Conservation (phyloP, 2,329 filamentous ascomycete genomes). For the Helotiales sp. region DNA sequence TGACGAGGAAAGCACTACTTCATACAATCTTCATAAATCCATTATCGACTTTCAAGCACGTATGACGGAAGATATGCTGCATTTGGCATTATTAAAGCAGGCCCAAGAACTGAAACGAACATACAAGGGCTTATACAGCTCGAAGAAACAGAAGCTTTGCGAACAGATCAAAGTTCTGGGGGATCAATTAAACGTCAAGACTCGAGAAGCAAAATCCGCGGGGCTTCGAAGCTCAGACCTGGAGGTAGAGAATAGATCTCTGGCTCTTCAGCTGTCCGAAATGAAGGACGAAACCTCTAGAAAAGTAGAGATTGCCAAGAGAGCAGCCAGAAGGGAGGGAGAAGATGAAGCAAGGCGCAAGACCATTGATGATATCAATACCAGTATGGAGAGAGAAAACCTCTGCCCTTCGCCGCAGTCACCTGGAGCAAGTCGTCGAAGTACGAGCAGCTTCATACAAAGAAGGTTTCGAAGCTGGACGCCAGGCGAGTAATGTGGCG, state of each 20-base stretch:
- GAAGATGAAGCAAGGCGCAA: neutral
- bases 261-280: neutral
- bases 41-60: neutral
- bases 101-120: neutral
- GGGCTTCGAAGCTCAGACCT: neutral
- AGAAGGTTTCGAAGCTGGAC: constrained; percentile 4
- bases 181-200: neutral
- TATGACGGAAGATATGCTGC: neutral
- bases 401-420: neutral
- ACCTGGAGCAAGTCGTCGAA: constrained; percentile 5
- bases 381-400: constrained; percentile 2
- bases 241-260: neutral
- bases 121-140: neutral
- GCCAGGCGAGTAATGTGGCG: neutral
- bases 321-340: neutral
- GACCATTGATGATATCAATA: constrained; percentile 7
- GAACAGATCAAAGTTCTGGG: neutral
- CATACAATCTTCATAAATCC: neutral
- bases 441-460: constrained; percentile 8
- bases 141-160: neutral
- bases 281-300: neutral
- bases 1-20: neutral
- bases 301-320: neutral
- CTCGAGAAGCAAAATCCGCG: neutral
- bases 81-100: neutral